These are phyloP conservation scores for Firmiana major DNA, from an alignment of 345 rosid genomes.

Conservation along the genomic window DNA sequence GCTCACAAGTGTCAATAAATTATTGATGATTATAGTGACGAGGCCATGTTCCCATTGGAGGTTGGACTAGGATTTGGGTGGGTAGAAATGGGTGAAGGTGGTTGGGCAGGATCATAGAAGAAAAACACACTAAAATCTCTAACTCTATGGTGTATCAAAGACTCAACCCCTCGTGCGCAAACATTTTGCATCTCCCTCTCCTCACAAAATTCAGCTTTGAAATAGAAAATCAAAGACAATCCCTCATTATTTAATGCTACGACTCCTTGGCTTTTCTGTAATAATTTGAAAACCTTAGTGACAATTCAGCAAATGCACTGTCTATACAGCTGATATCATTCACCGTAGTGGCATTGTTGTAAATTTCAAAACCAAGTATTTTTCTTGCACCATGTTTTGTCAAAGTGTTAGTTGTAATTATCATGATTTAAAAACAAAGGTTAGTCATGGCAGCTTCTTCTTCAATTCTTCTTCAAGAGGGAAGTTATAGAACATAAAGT, in stretches of 20 bases:
- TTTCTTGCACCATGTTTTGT: conserved; percentile 47
- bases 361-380: conserved; percentile 15
- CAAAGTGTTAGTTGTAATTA: conserved; percentile 88
- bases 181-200: conserved; percentile 19
- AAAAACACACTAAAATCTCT: conserved; percentile 18
- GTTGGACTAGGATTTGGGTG: conserved; percentile 40
- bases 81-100: conserved; percentile 98
- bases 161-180: conserved; percentile 47
- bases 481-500: conserved; percentile 18
- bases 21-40: conserved; percentile 11
- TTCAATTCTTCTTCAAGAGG: conserved; percentile 21
- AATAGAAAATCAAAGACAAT: neutral
- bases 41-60: conserved; percentile 35
- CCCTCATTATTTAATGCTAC: conserved; percentile 12
- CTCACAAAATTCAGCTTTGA: neutral
- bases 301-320: conserved; percentile 3
- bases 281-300: conserved; percentile 5
- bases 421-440: conserved; percentile 32
- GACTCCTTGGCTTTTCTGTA: conserved; percentile 14
- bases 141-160: conserved; percentile 34
- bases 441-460: conserved; percentile 44
- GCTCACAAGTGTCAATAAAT: conserved; percentile 14
- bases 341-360: conserved; percentile 10
- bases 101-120: conserved; percentile 55
- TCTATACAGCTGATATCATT: neutral